These are phyloP conservation scores for Ogataea angusta DNA, from an alignment of 805 yeast species.

Conservation along the genomic window DNA sequence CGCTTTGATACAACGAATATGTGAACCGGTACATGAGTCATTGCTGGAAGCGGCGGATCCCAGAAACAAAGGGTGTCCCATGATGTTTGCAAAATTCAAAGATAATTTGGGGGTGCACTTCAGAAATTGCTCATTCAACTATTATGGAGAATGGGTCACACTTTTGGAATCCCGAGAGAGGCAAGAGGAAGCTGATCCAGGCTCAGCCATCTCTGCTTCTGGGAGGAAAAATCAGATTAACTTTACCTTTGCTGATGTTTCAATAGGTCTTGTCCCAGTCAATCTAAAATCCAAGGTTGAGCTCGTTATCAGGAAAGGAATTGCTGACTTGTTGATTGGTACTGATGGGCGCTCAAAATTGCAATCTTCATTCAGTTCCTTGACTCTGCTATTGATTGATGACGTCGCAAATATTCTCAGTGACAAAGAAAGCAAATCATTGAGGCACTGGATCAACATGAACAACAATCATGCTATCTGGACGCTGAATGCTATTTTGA, in stretches of 20 bases:
- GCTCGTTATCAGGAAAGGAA: slow-evolving; percentile 52
- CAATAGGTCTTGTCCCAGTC: slow-evolving; percentile 63
- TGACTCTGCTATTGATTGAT: slow-evolving; percentile 60
- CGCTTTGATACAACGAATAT: slow-evolving; percentile 7
- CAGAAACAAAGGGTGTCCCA: slow-evolving; percentile 36
- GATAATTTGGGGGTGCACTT: slow-evolving; percentile 42
- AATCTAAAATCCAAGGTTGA: slow-evolving; percentile 52
- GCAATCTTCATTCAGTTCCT: slow-evolving; percentile 43
- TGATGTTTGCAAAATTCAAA: slow-evolving; percentile 38
- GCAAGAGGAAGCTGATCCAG: background rate
- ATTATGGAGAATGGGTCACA: slow-evolving; percentile 58
- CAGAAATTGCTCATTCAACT: slow-evolving; percentile 49
- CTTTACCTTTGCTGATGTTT: slow-evolving; percentile 46
- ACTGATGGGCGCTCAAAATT: slow-evolving; percentile 21
- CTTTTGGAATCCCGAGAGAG: slow-evolving; percentile 33
- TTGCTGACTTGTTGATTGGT: slow-evolving; percentile 42
- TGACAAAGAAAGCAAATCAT: slow-evolving; percentile 25
- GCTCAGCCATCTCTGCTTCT: background rate
- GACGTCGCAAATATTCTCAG: slow-evolving; percentile 42
- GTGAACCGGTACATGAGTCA: slow-evolving; percentile 22
- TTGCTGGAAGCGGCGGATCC: slow-evolving; percentile 34
- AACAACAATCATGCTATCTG: slow-evolving; percentile 27
- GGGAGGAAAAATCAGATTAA: slow-evolving; percentile 16
- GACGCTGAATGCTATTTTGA: slow-evolving; percentile 41
- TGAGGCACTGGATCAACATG: slow-evolving; percentile 24